Evolutionary conservation across 768 basidiomycete genomes (phyloP), one percentile per base, ranked within the genome.

Genomic region (Lentinula lateritia): DNA sequence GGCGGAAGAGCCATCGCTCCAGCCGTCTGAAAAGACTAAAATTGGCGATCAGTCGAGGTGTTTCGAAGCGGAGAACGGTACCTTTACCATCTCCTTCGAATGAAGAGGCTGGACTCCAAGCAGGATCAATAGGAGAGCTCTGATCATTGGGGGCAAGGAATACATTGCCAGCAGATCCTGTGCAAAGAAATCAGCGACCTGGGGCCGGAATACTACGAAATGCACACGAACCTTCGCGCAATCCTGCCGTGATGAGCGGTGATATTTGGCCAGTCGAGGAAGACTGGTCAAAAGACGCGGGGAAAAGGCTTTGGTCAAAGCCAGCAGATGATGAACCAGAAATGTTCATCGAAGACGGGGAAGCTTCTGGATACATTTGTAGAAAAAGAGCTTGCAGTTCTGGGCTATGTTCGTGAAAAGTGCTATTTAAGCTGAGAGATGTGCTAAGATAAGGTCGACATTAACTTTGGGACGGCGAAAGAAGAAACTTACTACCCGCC

Each of bases 81-180:
- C 58, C 58, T 59, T 36, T 59, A 59, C 58, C 58, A 59, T 59
- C 58, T 46, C 58, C 58, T 50, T 46, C 43, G 6, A 32, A 59
- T 6, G 58, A 16, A 16, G 58, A 59, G 12, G 58, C 41, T 46
- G 58, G 58, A 45, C 58, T 59, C 58, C 35, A 59, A 0, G 41
- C 38, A 16, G 41, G 32, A 39, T 59, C 58, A 23, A 50, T 13
- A 5, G 58, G 58, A 15, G 58, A 48, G 50, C n/a, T 59, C 46
- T 59, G 58, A 36, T 59, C 58, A 46, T 48, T 59, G 8, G 58
- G 58, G 18, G 58, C 43, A 32, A 59, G 35, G 28, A 59, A 59
- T 6, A 59, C 34, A 15, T 59, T 59, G 3, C 58, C 58, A 12
- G 58, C 58, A 28, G 58, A 59, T n/a, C 58, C 58, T 59, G 18